Base-by-base conservation (phyloP, 805 yeast species). In the Hanseniaspora mollemarum region DNA sequence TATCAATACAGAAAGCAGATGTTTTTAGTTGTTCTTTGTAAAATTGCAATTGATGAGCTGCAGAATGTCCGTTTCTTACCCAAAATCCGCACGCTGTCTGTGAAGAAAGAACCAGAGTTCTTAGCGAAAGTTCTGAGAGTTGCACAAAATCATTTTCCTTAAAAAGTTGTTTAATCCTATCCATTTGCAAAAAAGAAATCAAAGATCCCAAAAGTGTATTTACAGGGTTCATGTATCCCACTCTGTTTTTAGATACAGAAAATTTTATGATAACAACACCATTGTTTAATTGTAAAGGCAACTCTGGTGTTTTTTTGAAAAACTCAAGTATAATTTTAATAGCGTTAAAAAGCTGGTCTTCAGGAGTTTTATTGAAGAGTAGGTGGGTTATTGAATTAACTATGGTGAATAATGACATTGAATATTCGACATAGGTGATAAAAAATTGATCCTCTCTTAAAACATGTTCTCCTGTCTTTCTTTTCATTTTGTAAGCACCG, bases 391-490 rank as follows among this genome's bases (percentile, higher is more conserved):
- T 61, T 12, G 65, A 60, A 52, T 69, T 68, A 2, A 72, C 68
- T 15, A 75, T 66, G 31, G 67, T 67, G 38, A 71, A 65, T 21
- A 75, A 55, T 0, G 74, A 70, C 3, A 71, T 63, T 0, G 78
- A 71, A 49, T 71, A 70, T 51, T 73, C 74, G 45, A 74, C 67
- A 56, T 79, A 79, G 1, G 73, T 61, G 18, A 71, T 67, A 55
- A 72, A 79, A 39, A 71, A 75, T 26, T 67, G 67, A 37, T 70
- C 68, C 58, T 82, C 87, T 46, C 69, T 70, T 51, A 75, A 75
- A 28, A 81, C 84, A 64, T 83, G 90, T 7, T 78, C 81, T 10
- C 87, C 90, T 40, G 70, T 69, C 54, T 79, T 80, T 53, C 87
- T 71, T 51, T 62, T 68, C 26, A 81, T 63, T 24, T 72, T 68